These are phyloP conservation scores for Boletus reticulatus DNA, from an alignment of 768 basidiomycete species.

Conservation along the genomic window DNA sequence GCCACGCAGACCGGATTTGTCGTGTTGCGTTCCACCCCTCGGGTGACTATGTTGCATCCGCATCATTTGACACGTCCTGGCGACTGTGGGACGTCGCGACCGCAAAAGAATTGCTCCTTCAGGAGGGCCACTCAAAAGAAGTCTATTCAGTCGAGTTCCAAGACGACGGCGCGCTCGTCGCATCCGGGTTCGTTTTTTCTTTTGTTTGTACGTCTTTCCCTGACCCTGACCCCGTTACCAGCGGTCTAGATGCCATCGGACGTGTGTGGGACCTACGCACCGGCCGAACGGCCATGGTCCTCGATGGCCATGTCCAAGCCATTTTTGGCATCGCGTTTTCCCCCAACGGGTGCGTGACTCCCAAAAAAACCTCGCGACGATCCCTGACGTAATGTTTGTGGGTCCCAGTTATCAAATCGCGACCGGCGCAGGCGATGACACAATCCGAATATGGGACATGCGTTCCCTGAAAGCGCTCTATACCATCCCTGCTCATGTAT, in stretches of 20 bases:
- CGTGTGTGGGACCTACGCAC: slow-evolving; percentile 97
- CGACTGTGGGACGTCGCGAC: slow-evolving; percentile 91
- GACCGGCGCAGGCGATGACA: slow-evolving; percentile 95
- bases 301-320: slow-evolving; percentile 94
- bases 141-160: slow-evolving; percentile 97
- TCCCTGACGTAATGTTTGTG: slow-evolving; percentile 8
- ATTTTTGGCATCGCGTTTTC: slow-evolving; percentile 92
- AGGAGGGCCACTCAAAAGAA: slow-evolving; percentile 97
- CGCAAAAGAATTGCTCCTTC: slow-evolving; percentile 77
- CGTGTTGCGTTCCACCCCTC: slow-evolving; percentile 97
- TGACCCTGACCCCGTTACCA: slow-evolving; percentile 30
- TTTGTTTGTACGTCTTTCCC: not conserved
- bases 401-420: slow-evolving; percentile 87
- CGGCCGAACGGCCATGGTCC: slow-evolving; percentile 94
- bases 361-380: not conserved
- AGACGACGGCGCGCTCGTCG: slow-evolving; percentile 87
- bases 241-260: slow-evolving; percentile 94
- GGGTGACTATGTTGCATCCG: slow-evolving; percentile 89
- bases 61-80: slow-evolving; percentile 98
- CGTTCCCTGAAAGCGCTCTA: slow-evolving; percentile 89
- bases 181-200: slow-evolving; percentile 71
- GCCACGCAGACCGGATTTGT: slow-evolving; percentile 89
- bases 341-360: slow-evolving; percentile 79
- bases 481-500: slow-evolving; percentile 94
- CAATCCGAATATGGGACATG: slow-evolving; percentile 98